phyloP scores from a whole-genome alignment of 306 rosid genomes.

The Nissolia schottii region DNA sequence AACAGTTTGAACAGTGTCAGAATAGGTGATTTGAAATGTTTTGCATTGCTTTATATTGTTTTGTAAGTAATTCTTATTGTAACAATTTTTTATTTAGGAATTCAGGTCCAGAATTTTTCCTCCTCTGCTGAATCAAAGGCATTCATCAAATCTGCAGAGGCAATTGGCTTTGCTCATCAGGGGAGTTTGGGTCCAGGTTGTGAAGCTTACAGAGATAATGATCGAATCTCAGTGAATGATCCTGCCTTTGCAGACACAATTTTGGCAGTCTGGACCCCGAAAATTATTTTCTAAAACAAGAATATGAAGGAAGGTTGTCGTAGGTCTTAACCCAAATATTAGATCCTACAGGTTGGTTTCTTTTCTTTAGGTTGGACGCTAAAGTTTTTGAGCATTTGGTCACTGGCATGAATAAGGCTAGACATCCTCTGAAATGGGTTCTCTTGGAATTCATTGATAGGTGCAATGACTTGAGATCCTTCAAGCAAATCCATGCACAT shows the following conservation, averaged over 20 bases:
- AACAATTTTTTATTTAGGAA: conserved; percentile 12
- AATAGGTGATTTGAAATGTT: not conserved
- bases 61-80: no score
- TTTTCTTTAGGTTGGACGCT: not conserved
- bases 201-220: conserved; percentile 89
- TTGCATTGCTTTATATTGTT: not conserved
- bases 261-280: conserved; percentile 75
- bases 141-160: conserved; percentile 66
- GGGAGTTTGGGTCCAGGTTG: conserved; percentile 96
- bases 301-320: conserved; percentile 65
- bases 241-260: conserved; percentile 59
- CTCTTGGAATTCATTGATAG: conserved; percentile 42
- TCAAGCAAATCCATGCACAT: conserved; percentile 62
- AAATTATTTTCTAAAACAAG: conserved; percentile 58
- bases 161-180: conserved; percentile 73
- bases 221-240: conserved; percentile 66
- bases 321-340: conserved; percentile 84
- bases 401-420: conserved; percentile 17
- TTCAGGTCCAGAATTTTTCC: conserved; percentile 70
- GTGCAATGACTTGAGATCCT: conserved; percentile 45
- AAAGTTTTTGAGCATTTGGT: not conserved
- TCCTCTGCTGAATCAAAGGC: conserved; percentile 70
- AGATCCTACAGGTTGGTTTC: conserved; percentile 73
- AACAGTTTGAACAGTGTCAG: not conserved
- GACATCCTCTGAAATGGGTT: conserved; percentile 48